Conservation (phyloP, 139 green algal genomes). For the Diplosphaera chodatii region DNA sequence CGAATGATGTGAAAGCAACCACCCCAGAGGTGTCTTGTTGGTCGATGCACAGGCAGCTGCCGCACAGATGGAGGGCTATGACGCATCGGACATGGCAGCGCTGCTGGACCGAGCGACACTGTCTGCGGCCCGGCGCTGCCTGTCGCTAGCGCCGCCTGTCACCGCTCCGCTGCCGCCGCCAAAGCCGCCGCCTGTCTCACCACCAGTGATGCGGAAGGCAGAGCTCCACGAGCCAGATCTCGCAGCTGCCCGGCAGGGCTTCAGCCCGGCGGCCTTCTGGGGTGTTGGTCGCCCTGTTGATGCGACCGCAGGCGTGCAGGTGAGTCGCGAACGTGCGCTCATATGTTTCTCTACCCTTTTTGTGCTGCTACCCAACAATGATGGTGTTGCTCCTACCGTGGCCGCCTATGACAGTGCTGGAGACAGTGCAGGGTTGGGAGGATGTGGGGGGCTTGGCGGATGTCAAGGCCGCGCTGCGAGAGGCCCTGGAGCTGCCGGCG, state of each 20-base stretch:
- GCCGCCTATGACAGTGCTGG: too few relatives aligned
- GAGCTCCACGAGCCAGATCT: conserved; percentile 35
- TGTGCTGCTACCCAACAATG: too few relatives aligned
- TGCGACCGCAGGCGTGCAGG: not conserved
- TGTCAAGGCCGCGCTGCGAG: conserved; percentile 65
- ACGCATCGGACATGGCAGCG: conserved; percentile 59
- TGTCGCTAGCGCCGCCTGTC: conserved; percentile 14
- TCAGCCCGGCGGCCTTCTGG: conserved; percentile 66
- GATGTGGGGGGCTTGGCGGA: conserved; percentile 82
- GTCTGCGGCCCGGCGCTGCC: conserved; percentile 24
- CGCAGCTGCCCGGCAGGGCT: conserved; percentile 39
- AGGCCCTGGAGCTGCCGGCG: conserved; percentile 77
- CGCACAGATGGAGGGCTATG: conserved; percentile 57
- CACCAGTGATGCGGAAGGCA: conserved; percentile 5
- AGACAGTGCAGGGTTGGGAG: conserved; percentile 54
- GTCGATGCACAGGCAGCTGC: conserved; percentile 16
- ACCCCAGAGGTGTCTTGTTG: too few relatives aligned
- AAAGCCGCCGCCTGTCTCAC: not conserved
- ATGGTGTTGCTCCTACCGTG: too few relatives aligned
- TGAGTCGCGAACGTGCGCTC: too few relatives aligned
- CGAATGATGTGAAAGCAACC: too few relatives aligned
- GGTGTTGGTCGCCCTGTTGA: conserved; percentile 12
- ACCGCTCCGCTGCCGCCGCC: conserved; percentile 7
- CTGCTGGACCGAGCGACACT: conserved; percentile 66
- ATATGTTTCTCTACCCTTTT: too few relatives aligned